phyloP scores from a whole-genome alignment of 768 basidiomycete genomes.

The Leccinum obscurum region DNA sequence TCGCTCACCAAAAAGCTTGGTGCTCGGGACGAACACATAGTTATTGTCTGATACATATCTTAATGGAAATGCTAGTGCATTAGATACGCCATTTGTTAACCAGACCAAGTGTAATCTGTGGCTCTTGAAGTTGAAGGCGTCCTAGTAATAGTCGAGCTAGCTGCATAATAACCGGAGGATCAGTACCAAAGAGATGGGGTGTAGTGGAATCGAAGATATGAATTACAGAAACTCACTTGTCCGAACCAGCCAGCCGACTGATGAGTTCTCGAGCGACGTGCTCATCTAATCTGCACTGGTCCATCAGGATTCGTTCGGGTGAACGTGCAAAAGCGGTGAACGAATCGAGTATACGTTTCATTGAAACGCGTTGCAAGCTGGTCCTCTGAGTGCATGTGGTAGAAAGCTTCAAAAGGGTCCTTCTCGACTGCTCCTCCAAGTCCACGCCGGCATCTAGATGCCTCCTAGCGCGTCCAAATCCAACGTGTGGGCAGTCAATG shows the following conservation, averaged over 20 bases:
- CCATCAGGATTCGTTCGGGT: slow-evolving; percentile 14
- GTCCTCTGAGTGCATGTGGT: slow-evolving; percentile 6
- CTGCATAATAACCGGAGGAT: background rate
- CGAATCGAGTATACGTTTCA: slow-evolving; percentile 8
- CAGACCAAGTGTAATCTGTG: too few species aligned
- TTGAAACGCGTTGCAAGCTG: slow-evolving; percentile 10
- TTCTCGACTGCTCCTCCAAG: slow-evolving; percentile 28
- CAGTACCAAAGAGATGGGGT: background rate
- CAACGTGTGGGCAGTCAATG: slow-evolving; percentile 28
- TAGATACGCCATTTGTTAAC: background rate
- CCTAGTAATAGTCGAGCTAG: background rate
- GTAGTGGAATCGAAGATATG: background rate
- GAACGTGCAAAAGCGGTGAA: slow-evolving; percentile 12
- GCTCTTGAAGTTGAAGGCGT: background rate
- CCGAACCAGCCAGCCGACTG: slow-evolving; percentile 10
- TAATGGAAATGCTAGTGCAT: background rate
- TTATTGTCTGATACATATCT: background rate
- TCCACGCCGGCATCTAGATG: slow-evolving; percentile 17
- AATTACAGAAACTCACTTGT: background rate
- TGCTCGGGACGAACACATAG: background rate
- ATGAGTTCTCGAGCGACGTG: slow-evolving; percentile 21
- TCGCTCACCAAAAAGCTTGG: background rate
- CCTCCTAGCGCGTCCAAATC: slow-evolving; percentile 33
- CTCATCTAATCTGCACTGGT: slow-evolving; percentile 23
- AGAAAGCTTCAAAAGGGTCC: slow-evolving; percentile 24